Base-by-base conservation (phyloP, 2,329 filamentous ascomycete genomes). In the Hypoxylon rubiginosum region DNA sequence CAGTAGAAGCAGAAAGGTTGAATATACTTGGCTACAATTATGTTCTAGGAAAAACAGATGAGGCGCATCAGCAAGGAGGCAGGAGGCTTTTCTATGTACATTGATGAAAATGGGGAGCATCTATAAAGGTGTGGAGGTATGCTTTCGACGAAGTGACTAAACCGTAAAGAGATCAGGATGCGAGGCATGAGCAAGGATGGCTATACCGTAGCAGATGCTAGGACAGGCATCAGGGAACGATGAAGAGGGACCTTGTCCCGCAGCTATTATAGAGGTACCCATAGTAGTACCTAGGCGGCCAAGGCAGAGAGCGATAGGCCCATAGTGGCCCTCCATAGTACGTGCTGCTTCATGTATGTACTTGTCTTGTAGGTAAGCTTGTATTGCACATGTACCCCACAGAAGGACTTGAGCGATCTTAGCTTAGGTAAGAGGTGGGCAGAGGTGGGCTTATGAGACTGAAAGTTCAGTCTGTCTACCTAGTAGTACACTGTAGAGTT, bases 81-180 rank as follows among this genome's bases (percentile, higher is more conserved):
- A 62, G 64, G 74, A 73, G 66, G 70, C 68, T 74, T 76, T 78
- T 73, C 72, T 73, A 77, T 73, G 72, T 76, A 74, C 39, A 43
- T 43, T 2, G 39, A 21, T 58, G 21, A 73, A 71, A 67, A 73
- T 73, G 73, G 64, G 69, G 71, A 74, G 70, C 68, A 70, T 71
- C 74, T 72, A 72, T 73, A 70, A 73, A 71, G 71, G 71, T 75
- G 74, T 74, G 75, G 76, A 74, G 74, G 74, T 74, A 72, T 71
- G 74, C 75, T 76, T 76, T 75, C 73, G 73, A 78, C 74, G 75
- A 74, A 71, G 67, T 69, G 67, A 74, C 79, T 81, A 81, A 76
- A 73, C 78, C 77, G 70, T 72, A 81, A 79, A 73, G 71, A 76
- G 78, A 71, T 72, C 74, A 72, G 72, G 73, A 79, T 76, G 79